phyloP scores from a whole-genome alignment of 225 moss, liverwort and hornwort genomes.

The Antitrichia curtipendula region DNA sequence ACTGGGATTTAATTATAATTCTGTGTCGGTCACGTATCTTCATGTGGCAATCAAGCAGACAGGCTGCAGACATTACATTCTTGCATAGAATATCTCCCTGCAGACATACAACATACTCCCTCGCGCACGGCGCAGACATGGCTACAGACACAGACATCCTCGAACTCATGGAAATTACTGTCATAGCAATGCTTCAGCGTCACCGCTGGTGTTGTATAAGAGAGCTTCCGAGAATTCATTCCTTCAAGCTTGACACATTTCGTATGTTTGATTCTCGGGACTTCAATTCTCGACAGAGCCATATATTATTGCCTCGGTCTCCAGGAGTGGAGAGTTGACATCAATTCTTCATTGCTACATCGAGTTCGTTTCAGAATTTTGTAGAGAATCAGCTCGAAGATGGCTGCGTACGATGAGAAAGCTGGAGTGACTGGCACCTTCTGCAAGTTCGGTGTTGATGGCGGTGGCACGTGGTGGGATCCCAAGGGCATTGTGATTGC shows the following conservation, averaged over 20 bases:
- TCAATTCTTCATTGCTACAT: neutral
- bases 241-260: neutral
- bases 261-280: neutral
- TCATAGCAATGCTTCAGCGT: neutral
- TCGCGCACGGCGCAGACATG: neutral
- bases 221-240: neutral
- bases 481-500: neutral
- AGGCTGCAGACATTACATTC: neutral
- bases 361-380: neutral
- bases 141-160: neutral
- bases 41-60: neutral
- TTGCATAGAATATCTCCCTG: neutral
- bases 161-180: neutral
- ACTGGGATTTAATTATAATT: neutral
- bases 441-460: neutral
- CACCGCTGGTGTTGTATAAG: neutral
- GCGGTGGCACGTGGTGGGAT: neutral
- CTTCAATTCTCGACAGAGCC: neutral
- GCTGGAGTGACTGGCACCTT: neutral
- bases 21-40: neutral
- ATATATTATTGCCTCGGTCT: neutral
- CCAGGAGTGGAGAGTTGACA: neutral
- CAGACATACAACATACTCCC: neutral
- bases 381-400: neutral
- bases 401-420: neutral